Percentiles rank a stretch among this genome's conserved stretches.
Conservation (phyloP, 75 land plant genomes). For the Pinus taeda region DNA sequence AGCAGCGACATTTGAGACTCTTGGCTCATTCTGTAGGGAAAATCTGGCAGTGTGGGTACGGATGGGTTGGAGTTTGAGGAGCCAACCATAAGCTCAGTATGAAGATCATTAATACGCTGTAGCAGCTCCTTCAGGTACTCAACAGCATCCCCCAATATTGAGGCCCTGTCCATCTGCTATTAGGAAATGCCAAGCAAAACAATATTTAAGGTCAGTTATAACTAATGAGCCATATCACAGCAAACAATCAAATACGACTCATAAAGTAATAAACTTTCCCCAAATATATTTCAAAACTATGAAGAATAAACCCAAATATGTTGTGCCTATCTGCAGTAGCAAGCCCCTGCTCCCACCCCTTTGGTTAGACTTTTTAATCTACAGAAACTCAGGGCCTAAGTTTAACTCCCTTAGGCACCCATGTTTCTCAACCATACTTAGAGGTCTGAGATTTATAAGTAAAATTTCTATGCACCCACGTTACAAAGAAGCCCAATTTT, state of each 20-base stretch:
- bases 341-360: no score
- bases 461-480: no score
- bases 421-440: no score
- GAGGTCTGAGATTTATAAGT: no score
- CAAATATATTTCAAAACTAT: not conserved
- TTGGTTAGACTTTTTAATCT: no score
- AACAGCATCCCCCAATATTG: constrained; percentile 45
- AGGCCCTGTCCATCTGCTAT: constrained; percentile 42
- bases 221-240: not conserved
- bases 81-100: not conserved
- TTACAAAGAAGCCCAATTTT: no score
- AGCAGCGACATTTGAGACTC: not conserved
- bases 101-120: constrained; percentile 4
- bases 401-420: no score
- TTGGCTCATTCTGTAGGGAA: not conserved
- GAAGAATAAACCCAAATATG: not conserved
- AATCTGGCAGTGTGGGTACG: not conserved
- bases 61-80: not conserved
- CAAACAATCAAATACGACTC: no score
- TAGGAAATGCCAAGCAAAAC: not conserved
- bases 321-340: not conserved
- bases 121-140: constrained; percentile 37
- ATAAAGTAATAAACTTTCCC: not conserved
- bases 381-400: no score
- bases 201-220: not conserved